A percentile compares a stretch with the other conserved stretches of the same genome.
Evolutionary conservation across 2,329 filamentous ascomycete genomes (phyloP).

Genomic region (Cercospora sp.): DNA sequence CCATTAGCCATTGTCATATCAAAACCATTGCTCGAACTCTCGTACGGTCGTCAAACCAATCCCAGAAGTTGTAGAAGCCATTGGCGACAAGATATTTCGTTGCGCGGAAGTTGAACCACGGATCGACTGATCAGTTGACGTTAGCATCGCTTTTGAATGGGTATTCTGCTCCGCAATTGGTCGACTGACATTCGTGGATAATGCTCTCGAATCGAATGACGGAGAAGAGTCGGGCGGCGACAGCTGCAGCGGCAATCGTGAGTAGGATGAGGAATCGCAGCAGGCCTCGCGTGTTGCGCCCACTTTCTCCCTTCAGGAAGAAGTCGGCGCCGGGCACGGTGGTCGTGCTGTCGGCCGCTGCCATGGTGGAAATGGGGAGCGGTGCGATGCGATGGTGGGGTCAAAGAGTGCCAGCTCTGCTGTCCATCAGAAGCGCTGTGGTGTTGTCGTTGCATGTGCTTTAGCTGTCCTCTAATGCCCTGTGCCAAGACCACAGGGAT

Average conservation of each 20-base stretch:
- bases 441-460: conserved; percentile 7
- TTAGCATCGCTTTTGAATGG: conserved; percentile 20
- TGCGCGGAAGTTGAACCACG: conserved; percentile 99
- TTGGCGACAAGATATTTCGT: conserved; percentile 96
- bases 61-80: conserved; percentile 99
- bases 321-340: conserved; percentile 33
- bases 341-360: conserved; percentile 25
- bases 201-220: conserved; percentile 99
- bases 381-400: background rate
- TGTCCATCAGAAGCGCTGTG: conserved; percentile 7
- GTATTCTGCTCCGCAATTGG: conserved; percentile 1
- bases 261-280: conserved; percentile 86
- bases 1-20: conserved; percentile 1
- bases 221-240: conserved; percentile 93
- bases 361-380: conserved; percentile 1
- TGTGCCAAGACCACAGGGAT: conserved; percentile 4
- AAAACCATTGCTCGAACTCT: background rate
- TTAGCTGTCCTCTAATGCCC: background rate
- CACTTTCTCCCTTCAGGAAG: conserved; percentile 75
- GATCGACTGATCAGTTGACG: conserved; percentile 68
- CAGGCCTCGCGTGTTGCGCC: conserved; percentile 78
- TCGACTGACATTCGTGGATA: conserved; percentile 92
- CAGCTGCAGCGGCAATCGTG: conserved; percentile 86
- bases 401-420: conserved; percentile 11
- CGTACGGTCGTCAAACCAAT: conserved; percentile 98